Evolutionary conservation across 805 yeast species (phyloP).

Genomic region (Wickerhamiella kurtzmanii): DNA sequence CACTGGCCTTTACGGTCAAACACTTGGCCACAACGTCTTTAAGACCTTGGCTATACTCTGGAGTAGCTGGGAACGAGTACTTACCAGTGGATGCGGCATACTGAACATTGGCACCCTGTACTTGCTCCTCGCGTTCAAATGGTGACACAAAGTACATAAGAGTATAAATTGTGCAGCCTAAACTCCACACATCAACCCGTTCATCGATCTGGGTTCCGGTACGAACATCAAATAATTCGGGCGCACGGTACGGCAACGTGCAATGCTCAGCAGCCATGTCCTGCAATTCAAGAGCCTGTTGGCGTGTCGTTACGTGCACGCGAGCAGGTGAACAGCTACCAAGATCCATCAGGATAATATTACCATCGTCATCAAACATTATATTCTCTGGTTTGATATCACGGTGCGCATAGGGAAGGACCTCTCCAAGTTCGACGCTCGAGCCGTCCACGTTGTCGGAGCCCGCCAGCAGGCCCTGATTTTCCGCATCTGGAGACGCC

Average conservation of each 20-base stretch:
- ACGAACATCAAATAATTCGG: constrained; percentile 70
- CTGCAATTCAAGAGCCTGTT: constrained; percentile 61
- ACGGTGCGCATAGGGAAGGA: constrained; percentile 61
- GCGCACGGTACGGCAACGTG: constrained; percentile 78
- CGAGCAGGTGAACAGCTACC: constrained; percentile 67
- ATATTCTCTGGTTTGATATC: constrained; percentile 85
- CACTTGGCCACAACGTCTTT: constrained; percentile 47
- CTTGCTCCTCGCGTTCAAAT: constrained; percentile 68
- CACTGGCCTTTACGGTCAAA: constrained; percentile 43
- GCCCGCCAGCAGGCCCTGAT: constrained; percentile 9
- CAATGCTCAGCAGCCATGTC: constrained; percentile 78
- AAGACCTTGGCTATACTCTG: constrained; percentile 42
- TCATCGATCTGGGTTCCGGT: constrained; percentile 55
- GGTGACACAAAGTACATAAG: constrained; percentile 72
- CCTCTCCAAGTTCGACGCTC: constrained; percentile 26
- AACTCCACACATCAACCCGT: constrained; percentile 77
- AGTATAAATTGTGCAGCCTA: constrained; percentile 74
- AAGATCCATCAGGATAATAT: constrained; percentile 70
- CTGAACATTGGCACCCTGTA: constrained; percentile 68
- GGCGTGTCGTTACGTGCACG: constrained; percentile 39
- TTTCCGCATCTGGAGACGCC: not conserved
- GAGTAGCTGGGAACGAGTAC: constrained; percentile 41
- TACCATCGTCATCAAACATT: constrained; percentile 60
- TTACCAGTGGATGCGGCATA: constrained; percentile 62
- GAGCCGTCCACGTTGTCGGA: constrained; percentile 13